A percentile compares a stretch with the other conserved stretches of the same genome.
Conservation (phyloP, 768 basidiomycete species). For the Mycena sanguinolenta region DNA sequence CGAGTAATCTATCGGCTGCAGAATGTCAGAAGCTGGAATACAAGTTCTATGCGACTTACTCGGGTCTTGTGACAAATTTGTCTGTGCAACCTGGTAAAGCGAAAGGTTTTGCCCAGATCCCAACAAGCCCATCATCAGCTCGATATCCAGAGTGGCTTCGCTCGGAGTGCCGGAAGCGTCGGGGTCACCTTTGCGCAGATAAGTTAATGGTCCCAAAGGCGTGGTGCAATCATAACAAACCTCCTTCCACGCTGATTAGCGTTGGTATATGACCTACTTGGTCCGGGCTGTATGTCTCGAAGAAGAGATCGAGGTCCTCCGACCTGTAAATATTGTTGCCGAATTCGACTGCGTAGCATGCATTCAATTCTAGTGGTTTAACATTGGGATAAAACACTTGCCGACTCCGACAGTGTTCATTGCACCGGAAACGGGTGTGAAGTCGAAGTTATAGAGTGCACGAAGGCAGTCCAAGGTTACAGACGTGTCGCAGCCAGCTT, state of each 20-base stretch:
- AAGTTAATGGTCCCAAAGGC: background rate
- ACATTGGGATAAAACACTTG: background rate
- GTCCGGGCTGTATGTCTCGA: slow-evolving; percentile 20
- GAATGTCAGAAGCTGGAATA: background rate
- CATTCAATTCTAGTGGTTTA: background rate
- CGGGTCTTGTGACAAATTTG: slow-evolving; percentile 11
- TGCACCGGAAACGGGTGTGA: slow-evolving; percentile 22
- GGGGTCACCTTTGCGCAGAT: slow-evolving; percentile 14
- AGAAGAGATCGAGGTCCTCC: slow-evolving; percentile 24
- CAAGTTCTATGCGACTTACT: slow-evolving; percentile 15
- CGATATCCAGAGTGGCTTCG: slow-evolving; percentile 27
- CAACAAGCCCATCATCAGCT: slow-evolving; percentile 27
- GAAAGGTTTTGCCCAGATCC: slow-evolving; percentile 22
- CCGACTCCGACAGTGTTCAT: slow-evolving; percentile 21
- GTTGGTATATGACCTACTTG: slow-evolving; percentile 23
- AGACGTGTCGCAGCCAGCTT: slow-evolving; percentile 20
- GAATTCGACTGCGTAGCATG: slow-evolving; percentile 17
- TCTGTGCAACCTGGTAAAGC: slow-evolving; percentile 28
- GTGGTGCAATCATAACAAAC: slow-evolving; percentile 2
- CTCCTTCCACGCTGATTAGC: slow-evolving; percentile 28
- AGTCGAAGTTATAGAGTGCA: slow-evolving; percentile 29
- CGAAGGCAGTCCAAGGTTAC: slow-evolving; percentile 26
- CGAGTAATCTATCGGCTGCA: slow-evolving; percentile 24
- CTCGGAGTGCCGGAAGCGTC: slow-evolving; percentile 4
- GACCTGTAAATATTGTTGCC: slow-evolving; percentile 18